Base-by-base conservation (phyloP, 306 rosid genomes). In the Cucumis hystrix region DNA sequence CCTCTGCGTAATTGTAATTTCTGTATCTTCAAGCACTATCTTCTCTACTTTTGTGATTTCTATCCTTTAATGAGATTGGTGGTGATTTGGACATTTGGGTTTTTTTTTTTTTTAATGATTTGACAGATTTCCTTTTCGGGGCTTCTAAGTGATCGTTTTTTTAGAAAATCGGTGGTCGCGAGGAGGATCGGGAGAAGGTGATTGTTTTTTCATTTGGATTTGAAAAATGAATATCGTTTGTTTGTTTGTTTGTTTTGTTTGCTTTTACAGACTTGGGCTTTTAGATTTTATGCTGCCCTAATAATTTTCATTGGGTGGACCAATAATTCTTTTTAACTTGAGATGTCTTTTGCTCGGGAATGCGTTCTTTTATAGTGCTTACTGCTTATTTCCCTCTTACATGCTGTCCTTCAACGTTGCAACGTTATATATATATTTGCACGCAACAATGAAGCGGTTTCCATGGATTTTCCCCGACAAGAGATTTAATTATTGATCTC, bases 131-230 rank as follows among this genome's bases (percentile, higher is more conserved):
- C 77, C 39, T 72, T 14, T 45, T 9, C 3, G 45, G 45, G 60
- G 17, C 8, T 72, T 51, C 77, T 8, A 51, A 45, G 77, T 49
- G 43, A 51, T 72, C 62, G 45, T 49, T 72, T 72, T 4, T 30
- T 17, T 72, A 25, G 77, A 30, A 28, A 51, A 51, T 51, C 77
- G 20, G 57, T 6, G 43, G 25, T 28, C 60, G 76, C 43, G 61
- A 51, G 41, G 58, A 72, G 77, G 61, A 72, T 51, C 77, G 25
- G 45, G 60, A 51, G 17, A 72, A 72, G 77, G 77, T 72, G 61
- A 13, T 71, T 49, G 1, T 25, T 71, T 51, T 1, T 72, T n/a
- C 7, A 25, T 71, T 71, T 71, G 60, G 56, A 45, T 40, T 67
- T 8, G 54, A 4, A 5, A 12, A 47, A 47, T 3, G 54, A 47